Evolutionary conservation across 768 basidiomycete species (phyloP).

Genomic region (Suillus brevipes): DNA sequence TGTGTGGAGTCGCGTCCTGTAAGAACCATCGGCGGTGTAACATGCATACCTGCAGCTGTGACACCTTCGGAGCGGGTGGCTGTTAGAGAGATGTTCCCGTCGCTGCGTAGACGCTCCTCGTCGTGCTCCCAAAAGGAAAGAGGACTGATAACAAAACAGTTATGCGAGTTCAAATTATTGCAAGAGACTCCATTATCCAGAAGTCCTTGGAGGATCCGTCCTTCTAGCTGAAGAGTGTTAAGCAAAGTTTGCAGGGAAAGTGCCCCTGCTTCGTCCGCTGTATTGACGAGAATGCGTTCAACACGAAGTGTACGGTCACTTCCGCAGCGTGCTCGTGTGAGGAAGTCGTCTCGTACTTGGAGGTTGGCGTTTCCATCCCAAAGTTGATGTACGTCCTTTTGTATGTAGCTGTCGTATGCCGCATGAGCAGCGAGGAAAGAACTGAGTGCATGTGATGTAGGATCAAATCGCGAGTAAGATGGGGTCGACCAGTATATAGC

Average conservation of each 20-base stretch:
- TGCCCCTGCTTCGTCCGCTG: conserved; percentile 45
- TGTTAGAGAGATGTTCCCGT: conserved; percentile 58
- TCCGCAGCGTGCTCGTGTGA: conserved; percentile 70
- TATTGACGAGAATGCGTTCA: conserved; percentile 67
- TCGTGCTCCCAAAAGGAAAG: conserved; percentile 75
- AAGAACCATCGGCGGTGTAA: conserved; percentile 76
- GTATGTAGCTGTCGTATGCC: conserved; percentile 52
- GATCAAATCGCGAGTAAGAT: conserved; percentile 55
- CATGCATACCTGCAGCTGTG: conserved; percentile 59
- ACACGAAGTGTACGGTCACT: conserved; percentile 69
- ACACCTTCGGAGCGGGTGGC: conserved; percentile 53
- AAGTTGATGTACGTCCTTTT: conserved; percentile 66
- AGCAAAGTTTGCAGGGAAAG: conserved; percentile 62
- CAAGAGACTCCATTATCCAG: conserved; percentile 48
- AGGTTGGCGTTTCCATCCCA: conserved; percentile 70
- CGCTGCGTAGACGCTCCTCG: conserved; percentile 49
- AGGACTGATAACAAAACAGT: conserved; percentile 74
- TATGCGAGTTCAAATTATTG: conserved; percentile 49
- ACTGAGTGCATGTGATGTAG: conserved; percentile 59
- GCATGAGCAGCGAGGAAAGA: conserved; percentile 56
- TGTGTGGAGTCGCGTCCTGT: conserved; percentile 65
- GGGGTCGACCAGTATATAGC: conserved; percentile 78
- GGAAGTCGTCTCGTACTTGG: conserved; percentile 66
- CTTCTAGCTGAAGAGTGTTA: conserved; percentile 66
- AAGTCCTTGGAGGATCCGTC: conserved; percentile 47